phyloP scores from a whole-genome alignment of 768 basidiomycete genomes.

The Leccinum olivaceopallidum region DNA sequence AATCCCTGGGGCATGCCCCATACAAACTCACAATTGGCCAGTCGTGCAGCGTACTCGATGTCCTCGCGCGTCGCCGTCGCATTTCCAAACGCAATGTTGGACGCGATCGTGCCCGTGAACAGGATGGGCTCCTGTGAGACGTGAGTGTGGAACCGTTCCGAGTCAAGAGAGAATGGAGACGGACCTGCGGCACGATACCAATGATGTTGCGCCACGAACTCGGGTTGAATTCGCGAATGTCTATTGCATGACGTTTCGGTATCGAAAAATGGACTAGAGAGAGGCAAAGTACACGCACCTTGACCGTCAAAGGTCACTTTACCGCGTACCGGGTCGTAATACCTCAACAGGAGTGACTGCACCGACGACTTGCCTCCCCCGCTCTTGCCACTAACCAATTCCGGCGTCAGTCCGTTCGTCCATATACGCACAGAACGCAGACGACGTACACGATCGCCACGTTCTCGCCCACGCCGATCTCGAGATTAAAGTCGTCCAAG shows the following conservation, averaged over 20 bases:
- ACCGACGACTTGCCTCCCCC: slow-evolving; percentile 95
- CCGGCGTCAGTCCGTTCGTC: neutral
- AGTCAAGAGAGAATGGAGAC: neutral
- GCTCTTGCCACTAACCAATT: slow-evolving; percentile 69
- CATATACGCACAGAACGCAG: neutral
- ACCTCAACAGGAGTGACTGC: slow-evolving; percentile 82
- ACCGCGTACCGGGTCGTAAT: slow-evolving; percentile 87
- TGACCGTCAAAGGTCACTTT: slow-evolving; percentile 66
- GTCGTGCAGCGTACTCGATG: slow-evolving; percentile 83
- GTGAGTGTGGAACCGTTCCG: too few species aligned
- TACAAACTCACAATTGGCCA: slow-evolving; percentile 96
- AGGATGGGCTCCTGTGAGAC: slow-evolving; percentile 61
- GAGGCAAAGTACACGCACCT: slow-evolving; percentile 44
- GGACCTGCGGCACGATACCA: too few species aligned
- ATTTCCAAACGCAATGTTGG: slow-evolving; percentile 91
- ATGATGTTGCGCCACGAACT: too few species aligned
- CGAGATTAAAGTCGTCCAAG: slow-evolving; percentile 78
- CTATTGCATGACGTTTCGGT: slow-evolving; percentile 30
- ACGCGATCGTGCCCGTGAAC: slow-evolving; percentile 91
- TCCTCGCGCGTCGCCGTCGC: slow-evolving; percentile 73
- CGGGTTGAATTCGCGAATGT: too few species aligned
- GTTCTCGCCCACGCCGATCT: slow-evolving; percentile 79
- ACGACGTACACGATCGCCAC: slow-evolving; percentile 86
- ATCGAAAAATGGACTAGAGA: neutral
- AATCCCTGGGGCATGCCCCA: slow-evolving; percentile 94